A percentile compares a stretch with the other conserved stretches of the same genome.
Evolutionary conservation across 1,139 yeast species (phyloP).

Genomic region (Yamadazyma songkhlaensis): DNA sequence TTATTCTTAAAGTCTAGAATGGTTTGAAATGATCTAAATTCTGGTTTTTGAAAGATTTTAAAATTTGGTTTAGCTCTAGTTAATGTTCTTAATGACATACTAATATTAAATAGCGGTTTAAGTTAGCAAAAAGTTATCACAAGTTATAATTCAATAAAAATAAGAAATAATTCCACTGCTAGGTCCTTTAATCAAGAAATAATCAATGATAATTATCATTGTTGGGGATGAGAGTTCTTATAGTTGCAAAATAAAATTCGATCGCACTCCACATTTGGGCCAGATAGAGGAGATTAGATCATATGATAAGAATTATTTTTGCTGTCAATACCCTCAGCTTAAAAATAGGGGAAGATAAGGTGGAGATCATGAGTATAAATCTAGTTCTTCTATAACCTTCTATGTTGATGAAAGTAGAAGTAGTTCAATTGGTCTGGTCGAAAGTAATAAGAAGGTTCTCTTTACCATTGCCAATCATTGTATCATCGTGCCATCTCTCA

Average conservation of each 20-base stretch:
- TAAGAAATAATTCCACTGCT: no score
- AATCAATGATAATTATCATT: no score
- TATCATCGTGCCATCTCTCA: no score
- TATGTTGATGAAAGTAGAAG: no score
- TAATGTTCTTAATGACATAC: constrained; percentile 44
- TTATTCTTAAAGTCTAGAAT: constrained; percentile 56
- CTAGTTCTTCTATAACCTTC: no score
- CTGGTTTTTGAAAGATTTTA: constrained; percentile 32
- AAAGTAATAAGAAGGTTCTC: no score
- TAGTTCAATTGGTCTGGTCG: no score
- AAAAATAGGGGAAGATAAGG: not conserved
- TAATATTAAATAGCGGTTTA: not conserved
- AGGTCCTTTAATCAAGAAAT: no score
- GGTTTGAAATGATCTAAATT: constrained; percentile 32
- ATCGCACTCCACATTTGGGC: constrained; percentile 2
- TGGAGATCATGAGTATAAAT: not conserved
- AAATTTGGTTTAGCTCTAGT: constrained; percentile 39
- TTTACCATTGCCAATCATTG: no score
- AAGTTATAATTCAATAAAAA: no score
- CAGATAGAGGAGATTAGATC: constrained; percentile 4
- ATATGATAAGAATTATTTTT: constrained; percentile 1
- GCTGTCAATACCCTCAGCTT: constrained; percentile 1
- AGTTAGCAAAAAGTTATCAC: no score
- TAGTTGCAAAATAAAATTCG: not conserved
- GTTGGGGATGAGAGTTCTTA: not conserved